Evolutionary conservation across 179 eudicot species (phyloP).

Genomic region (Beta corolliflora): DNA sequence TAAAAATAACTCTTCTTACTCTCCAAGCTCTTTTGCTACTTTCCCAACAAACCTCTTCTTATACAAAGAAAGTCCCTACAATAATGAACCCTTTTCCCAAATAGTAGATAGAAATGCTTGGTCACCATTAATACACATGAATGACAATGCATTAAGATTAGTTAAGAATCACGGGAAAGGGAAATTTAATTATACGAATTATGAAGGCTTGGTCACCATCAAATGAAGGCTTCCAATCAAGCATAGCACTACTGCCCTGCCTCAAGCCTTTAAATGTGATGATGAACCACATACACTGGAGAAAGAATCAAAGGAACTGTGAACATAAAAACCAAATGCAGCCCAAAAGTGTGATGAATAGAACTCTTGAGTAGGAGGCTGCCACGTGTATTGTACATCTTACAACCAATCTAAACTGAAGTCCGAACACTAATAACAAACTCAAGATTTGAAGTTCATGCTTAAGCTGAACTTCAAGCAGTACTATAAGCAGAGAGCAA

Average conservation of each 20-base stretch:
- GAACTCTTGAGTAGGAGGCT: not conserved
- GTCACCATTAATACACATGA: no score
- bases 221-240: not conserved
- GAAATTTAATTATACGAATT: no score
- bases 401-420: not conserved
- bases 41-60: no score
- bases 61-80: no score
- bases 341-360: not conserved
- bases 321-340: not conserved
- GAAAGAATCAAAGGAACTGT: not conserved
- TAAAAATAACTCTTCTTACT: no score
- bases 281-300: not conserved
- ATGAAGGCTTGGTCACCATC: no score
- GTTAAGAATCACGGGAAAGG: not conserved
- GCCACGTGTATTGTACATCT: not conserved
- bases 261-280: not conserved
- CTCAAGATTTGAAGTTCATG: not conserved
- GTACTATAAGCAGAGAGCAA: not conserved
- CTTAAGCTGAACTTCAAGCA: conserved; percentile 3
- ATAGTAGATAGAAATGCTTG: not conserved
- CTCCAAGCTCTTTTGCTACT: no score
- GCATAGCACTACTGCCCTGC: not conserved
- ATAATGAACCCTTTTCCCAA: not conserved
- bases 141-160: not conserved
- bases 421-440: not conserved